Base-by-base conservation (phyloP, 805 yeast genomes). In the Komagataella pseudopastoris region DNA sequence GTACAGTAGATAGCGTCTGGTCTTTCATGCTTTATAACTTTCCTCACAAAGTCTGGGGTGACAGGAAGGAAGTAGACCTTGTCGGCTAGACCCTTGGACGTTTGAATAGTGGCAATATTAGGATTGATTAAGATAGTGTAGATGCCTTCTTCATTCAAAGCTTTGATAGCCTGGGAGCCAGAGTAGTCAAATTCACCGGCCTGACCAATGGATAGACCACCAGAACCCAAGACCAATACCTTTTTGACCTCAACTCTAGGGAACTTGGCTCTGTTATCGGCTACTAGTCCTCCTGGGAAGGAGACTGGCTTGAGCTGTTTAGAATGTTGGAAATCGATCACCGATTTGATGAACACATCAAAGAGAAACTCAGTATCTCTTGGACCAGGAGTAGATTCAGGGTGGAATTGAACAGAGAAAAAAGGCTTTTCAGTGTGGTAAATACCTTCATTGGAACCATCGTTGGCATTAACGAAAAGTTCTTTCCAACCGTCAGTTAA, bases 151-250 rank as follows among this genome's bases (percentile, higher is more conserved):
- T 93, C 97, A 69, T 88, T 91, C 71, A 93, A 77, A 48, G 99
- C 99, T 71, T 93, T 93, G 71, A 93, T 93, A 54, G 99, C 99
- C 72, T 93, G 99, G 52, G 96, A 88, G 63, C 99, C 99, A 48
- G 97, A 89, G 72, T 93, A 93, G 69, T 93, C 99, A 64, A 93
- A 93, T 72, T 93, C 99, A 70, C 99, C 99, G 56, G 99, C 99
- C 75, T 93, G 99, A 58, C 99, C 99, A 66, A 93, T 93, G 52
- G 96, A 87, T 62, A 93, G 76, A 67, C 99, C 99, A 75, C 99
- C 99, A 50, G 97, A 90, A 62, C 99, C 99, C 62, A 93, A 78
- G 53, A 89, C 91, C 58, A 89, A 78, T 50, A 88, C 96, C 72
- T 93, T 93, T 77, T 89, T 88, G 60, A 84, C 95, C 53, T 84